phyloP scores from a whole-genome alignment of 495 filamentous ascomycete species.

The Evernia prunastri region DNA sequence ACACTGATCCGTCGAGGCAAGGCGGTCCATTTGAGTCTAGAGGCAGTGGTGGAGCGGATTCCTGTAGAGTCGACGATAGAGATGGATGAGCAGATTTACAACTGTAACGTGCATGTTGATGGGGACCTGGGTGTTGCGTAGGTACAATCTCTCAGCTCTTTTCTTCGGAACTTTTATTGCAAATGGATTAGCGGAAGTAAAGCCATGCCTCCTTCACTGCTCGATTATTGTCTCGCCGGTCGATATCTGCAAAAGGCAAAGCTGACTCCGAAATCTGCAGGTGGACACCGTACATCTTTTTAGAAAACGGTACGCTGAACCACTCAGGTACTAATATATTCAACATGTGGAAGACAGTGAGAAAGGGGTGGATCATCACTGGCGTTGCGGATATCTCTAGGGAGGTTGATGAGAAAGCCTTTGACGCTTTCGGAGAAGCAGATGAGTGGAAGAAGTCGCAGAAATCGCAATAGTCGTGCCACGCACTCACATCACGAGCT shows the following conservation, averaged over 20 bases:
- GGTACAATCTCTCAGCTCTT: background rate
- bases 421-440: background rate
- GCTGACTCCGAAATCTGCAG: background rate
- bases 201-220: background rate
- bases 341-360: conserved; percentile 5
- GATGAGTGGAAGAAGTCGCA: background rate
- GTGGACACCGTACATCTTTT: background rate
- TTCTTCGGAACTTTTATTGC: background rate
- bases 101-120: conserved; percentile 1
- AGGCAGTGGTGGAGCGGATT: conserved; percentile 1
- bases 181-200: background rate
- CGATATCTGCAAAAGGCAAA: background rate
- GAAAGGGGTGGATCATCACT: background rate
- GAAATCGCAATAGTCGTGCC: background rate
- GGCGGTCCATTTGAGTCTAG: conserved; percentile 4
- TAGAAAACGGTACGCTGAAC: conserved; percentile 4
- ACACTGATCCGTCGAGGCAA: conserved; percentile 9
- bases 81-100: conserved; percentile 6
- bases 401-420: conserved; percentile 5
- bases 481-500: too few species aligned
- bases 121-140: background rate
- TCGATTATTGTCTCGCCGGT: background rate
- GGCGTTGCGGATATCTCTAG: conserved; percentile 8
- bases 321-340: background rate
- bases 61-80: background rate